phyloP scores from a whole-genome alignment of 2,329 filamentous ascomycete genomes.

The Biscogniauxia sp. region DNA sequence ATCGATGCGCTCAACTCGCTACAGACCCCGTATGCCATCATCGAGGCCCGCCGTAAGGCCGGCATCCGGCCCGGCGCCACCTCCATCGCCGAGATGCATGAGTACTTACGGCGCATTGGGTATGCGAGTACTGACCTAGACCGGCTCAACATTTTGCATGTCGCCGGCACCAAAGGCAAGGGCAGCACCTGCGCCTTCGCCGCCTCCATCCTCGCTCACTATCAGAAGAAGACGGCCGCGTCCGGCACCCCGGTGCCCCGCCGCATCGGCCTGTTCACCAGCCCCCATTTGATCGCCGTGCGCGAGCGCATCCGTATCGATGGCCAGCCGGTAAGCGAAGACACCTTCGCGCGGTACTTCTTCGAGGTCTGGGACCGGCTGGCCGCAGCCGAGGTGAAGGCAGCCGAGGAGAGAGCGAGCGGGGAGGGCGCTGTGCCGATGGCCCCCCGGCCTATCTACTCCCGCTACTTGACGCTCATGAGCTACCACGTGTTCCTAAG shows the following conservation, averaged over 20 bases:
- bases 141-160: slow-evolving; percentile 65
- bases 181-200: slow-evolving; percentile 70
- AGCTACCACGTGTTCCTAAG: slow-evolving; percentile 64
- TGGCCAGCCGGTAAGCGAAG: slow-evolving; percentile 54
- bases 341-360: slow-evolving; percentile 62
- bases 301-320: slow-evolving; percentile 66
- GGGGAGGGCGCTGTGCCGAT: slow-evolving; percentile 31
- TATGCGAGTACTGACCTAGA: slow-evolving; percentile 62
- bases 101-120: slow-evolving; percentile 74
- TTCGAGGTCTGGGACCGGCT: slow-evolving; percentile 66
- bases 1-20: slow-evolving; percentile 83
- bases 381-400: slow-evolving; percentile 33
- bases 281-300: slow-evolving; percentile 65
- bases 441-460: slow-evolving; percentile 52
- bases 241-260: slow-evolving; percentile 27
- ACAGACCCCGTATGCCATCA: slow-evolving; percentile 80
- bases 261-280: slow-evolving; percentile 64
- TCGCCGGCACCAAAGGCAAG: slow-evolving; percentile 76
- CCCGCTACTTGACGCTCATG: slow-evolving; percentile 63
- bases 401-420: slow-evolving; percentile 19
- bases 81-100: slow-evolving; percentile 74
- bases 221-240: slow-evolving; percentile 34
- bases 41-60: slow-evolving; percentile 75
- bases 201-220: slow-evolving; percentile 58
- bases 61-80: slow-evolving; percentile 68